Evolutionary conservation across 1,139 yeast genomes (phyloP).

Genomic region (Saccharomyces hybrid): DNA sequence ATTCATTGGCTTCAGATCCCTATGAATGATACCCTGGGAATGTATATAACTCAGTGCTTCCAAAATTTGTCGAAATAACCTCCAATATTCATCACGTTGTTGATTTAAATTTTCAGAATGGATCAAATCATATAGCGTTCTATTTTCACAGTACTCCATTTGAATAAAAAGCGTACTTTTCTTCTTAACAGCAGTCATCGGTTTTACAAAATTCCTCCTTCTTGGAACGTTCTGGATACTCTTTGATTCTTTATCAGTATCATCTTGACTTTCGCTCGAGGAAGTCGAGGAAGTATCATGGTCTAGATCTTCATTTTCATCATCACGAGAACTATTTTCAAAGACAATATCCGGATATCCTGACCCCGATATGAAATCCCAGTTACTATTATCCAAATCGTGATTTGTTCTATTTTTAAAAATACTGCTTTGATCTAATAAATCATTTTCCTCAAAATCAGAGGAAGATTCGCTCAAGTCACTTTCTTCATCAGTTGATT

Average conservation of each 20-base stretch:
- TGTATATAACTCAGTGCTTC: constrained; percentile 93
- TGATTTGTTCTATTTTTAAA: constrained; percentile 25
- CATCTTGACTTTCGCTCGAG: constrained; percentile 4
- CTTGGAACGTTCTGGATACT: constrained; percentile 5
- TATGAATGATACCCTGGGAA: constrained; percentile 86
- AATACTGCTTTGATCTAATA: constrained; percentile 24
- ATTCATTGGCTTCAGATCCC: constrained; percentile 93
- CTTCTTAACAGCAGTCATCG: constrained; percentile 10
- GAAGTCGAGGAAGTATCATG: constrained; percentile 1
- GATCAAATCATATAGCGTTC: constrained; percentile 76
- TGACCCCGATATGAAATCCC: constrained; percentile 64
- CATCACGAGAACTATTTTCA: constrained; percentile 39
- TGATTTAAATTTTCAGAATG: constrained; percentile 63
- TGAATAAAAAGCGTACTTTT: constrained; percentile 69
- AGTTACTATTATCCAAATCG: constrained; percentile 21
- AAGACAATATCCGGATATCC: constrained; percentile 53
- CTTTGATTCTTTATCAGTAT: constrained; percentile 2
- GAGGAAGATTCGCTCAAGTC: constrained; percentile 11
- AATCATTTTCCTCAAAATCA: constrained; percentile 14
- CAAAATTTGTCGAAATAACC: constrained; percentile 75
- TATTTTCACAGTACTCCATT: constrained; percentile 97
- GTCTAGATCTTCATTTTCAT: constrained; percentile 9
- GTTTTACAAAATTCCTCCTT: constrained; percentile 30
- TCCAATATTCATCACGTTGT: constrained; percentile 78
- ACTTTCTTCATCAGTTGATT: constrained; percentile 28